These are phyloP conservation scores for Eimeria tenella DNA, from an alignment of 169 alveolate genomes.

Conservation along the genomic window DNA sequence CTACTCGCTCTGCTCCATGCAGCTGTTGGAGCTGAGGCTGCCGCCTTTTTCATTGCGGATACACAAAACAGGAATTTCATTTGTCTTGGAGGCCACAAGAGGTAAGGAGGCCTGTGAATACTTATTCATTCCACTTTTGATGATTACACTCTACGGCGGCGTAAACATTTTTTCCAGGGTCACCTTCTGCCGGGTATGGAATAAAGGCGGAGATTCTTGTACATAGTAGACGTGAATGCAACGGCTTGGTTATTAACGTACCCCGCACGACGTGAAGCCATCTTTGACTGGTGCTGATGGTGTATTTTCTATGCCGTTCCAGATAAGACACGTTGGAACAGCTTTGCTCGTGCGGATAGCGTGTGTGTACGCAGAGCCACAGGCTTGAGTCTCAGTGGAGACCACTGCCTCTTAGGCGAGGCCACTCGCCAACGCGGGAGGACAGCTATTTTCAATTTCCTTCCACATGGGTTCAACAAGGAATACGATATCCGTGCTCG, in stretches of 20 bases:
- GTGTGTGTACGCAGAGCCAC: slow-evolving; percentile 59
- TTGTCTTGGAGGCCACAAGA: slow-evolving; percentile 79
- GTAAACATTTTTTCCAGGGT: too few species aligned
- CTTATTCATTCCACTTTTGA: not conserved
- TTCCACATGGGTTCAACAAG: slow-evolving; percentile 70
- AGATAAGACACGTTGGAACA: too few species aligned
- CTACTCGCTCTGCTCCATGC: slow-evolving; percentile 71
- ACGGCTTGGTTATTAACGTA: not conserved
- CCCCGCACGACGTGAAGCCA: not conserved
- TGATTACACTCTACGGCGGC: too few species aligned
- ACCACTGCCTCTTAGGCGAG: slow-evolving; percentile 73
- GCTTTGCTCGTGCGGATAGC: not conserved
- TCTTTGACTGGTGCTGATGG: not conserved
- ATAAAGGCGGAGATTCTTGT: too few species aligned
- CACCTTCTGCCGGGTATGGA: too few species aligned
- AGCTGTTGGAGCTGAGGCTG: slow-evolving; percentile 76
- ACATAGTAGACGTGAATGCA: not conserved
- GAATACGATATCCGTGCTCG: slow-evolving; percentile 75
- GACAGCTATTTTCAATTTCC: slow-evolving; percentile 63
- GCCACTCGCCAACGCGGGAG: slow-evolving; percentile 76
- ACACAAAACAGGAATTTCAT: slow-evolving; percentile 71
- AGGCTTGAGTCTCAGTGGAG: slow-evolving; percentile 60
- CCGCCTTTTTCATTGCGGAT: slow-evolving; percentile 79
- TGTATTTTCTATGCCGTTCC: not conserved
- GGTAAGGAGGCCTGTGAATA: not conserved